Conservation (phyloP, 176 grass and related monocot genomes). For the Musa acuminata region DNA sequence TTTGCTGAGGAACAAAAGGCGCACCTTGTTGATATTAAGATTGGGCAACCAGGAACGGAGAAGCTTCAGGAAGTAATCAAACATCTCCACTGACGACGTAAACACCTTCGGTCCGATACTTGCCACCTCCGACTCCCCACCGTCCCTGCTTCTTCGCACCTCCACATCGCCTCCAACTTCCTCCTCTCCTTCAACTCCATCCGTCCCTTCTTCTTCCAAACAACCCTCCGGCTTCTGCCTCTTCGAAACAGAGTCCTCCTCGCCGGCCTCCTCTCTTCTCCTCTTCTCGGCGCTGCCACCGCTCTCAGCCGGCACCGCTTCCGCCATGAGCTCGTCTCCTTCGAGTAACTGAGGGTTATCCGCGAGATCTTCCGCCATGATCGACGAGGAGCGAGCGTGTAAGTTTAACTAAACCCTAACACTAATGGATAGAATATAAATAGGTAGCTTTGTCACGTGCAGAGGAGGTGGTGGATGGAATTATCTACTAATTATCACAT, state of each 20-base stretch:
- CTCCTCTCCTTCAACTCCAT: not conserved
- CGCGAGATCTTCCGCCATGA: constrained; percentile 10
- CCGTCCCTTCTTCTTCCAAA: constrained; percentile 12
- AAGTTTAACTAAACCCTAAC: not conserved
- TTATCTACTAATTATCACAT: too few species aligned
- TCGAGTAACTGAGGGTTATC: not conserved
- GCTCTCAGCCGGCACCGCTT: constrained; percentile 12
- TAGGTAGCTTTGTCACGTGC: too few species aligned
- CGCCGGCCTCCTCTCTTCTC: constrained; percentile 17
- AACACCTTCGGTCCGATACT: constrained; percentile 83
- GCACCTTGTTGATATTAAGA: constrained; percentile 70
- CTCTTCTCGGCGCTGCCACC: constrained; percentile 22
- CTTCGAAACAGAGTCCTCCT: constrained; percentile 22
- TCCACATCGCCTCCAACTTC: constrained; percentile 12
- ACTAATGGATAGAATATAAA: too few species aligned
- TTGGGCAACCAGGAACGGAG: constrained; percentile 61
- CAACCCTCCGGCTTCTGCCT: constrained; percentile 23
- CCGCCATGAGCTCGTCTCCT: not conserved
- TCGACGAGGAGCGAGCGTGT: not conserved
- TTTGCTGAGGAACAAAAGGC: not conserved
- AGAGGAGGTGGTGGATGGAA: too few species aligned
- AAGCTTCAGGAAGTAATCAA: constrained; percentile 64
- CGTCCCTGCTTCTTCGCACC: not conserved
- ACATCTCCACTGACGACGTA: constrained; percentile 55
- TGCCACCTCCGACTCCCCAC: constrained; percentile 26